These are phyloP conservation scores for Epithele typhae DNA, from an alignment of 768 basidiomycete genomes.

Conservation along the genomic window DNA sequence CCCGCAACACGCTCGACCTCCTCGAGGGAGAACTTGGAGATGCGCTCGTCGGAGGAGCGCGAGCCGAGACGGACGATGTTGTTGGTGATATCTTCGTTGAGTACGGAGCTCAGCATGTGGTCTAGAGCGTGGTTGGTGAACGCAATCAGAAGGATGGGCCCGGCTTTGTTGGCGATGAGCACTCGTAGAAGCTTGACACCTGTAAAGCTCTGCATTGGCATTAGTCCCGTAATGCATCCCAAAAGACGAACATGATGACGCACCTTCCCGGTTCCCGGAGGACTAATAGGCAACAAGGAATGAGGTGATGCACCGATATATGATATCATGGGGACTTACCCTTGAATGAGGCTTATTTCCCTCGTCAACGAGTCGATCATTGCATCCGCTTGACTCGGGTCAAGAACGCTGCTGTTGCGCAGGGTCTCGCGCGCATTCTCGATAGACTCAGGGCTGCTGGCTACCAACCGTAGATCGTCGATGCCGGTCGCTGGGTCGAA, in stretches of 20 bases:
- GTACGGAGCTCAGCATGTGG: slow-evolving; percentile 59
- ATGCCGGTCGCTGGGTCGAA: slow-evolving; percentile 39
- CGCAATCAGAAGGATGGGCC: slow-evolving; percentile 39
- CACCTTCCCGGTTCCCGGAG: slow-evolving; percentile 78
- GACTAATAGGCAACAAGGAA: slow-evolving; percentile 33
- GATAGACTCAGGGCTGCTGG: slow-evolving; percentile 32
- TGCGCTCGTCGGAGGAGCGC: slow-evolving; percentile 54
- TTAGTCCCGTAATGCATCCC: background rate
- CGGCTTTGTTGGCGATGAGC: slow-evolving; percentile 45
- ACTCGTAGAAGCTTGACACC: slow-evolving; percentile 67
- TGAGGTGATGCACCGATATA: background rate
- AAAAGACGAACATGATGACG: background rate
- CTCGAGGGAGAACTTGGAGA: slow-evolving; percentile 56
- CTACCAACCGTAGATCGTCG: slow-evolving; percentile 37
- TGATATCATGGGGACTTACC: slow-evolving; percentile 34
- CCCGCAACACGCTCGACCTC: slow-evolving; percentile 45
- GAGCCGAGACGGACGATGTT: slow-evolving; percentile 67
- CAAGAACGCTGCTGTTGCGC: slow-evolving; percentile 46
- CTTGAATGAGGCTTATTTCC: slow-evolving; percentile 68
- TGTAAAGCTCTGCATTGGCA: slow-evolving; percentile 47
- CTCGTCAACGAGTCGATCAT: slow-evolving; percentile 54
- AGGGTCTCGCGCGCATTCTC: slow-evolving; percentile 39
- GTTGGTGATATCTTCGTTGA: slow-evolving; percentile 59
- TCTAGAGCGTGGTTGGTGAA: slow-evolving; percentile 82
- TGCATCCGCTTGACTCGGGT: slow-evolving; percentile 68